Base-by-base conservation (phyloP, 306 rosid species). In the Macrotyloma uniflorum region DNA sequence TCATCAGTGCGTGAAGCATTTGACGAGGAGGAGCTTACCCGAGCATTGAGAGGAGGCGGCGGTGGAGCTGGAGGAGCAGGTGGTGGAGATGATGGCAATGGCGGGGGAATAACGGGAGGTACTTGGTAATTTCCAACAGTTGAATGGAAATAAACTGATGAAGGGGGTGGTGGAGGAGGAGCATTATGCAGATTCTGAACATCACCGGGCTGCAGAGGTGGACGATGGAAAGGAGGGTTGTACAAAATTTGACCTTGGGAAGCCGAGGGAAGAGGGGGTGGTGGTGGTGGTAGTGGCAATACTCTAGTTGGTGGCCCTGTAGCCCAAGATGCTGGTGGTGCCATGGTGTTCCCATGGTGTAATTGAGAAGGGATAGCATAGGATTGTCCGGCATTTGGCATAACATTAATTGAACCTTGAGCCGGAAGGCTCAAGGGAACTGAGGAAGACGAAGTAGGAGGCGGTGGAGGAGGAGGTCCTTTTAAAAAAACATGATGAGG, bases 241-340 rank as follows among this genome's bases (percentile, higher is more conserved):
- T 85, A 83, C 53, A 85, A 62, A 49, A 76, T 54, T 42, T 86
- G 88, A 67, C 86, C 91, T 61, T 85, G 93, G 23, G 86, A 84
- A 47, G 76, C 74, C 12, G 85, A 24, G 51, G 84, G 76, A 40
- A 83, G 83, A 4, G 74, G 85, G 1, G 79, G 82, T 8, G 77
- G 85, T 2, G 79, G 82, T 8, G 80, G 84, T 12, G 80, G 88
- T 0, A 28, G 69, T 4, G 54, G 88, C 77, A 86, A 80, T n/a
- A 54, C 42, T 43, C 87, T 83, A 79, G 45, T 19, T 23, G 87
- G 82, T 35, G 64, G 88, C 61, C 68, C 80, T 5, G 78, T 80
- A 46, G 86, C 72, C 86, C 82, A 85, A 58, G 89, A 75, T 30
- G 76, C 35, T 38, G 72, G 87, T 6, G 86, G 74, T 22, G 72